Evolutionary conservation across 2,329 filamentous ascomycete genomes (phyloP), one percentile per base, ranked within the genome.

Genomic region (Calonectria pauciramosa): DNA sequence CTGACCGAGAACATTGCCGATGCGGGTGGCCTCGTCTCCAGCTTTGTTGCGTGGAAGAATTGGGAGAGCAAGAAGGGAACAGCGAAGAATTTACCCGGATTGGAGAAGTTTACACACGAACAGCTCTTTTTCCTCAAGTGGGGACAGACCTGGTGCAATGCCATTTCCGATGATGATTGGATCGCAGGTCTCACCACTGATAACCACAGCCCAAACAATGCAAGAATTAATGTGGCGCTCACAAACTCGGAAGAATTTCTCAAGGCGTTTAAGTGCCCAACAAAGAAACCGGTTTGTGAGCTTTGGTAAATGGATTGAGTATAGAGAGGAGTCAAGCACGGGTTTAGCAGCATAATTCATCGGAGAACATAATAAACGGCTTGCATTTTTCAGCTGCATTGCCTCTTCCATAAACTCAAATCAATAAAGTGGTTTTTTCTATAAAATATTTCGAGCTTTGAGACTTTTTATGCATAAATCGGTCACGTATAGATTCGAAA

Each of bases 1-100:
- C 94, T 71, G 92, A 94, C 73, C 23, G 93, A 95, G 85, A 94
- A 94, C 80, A 93, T 95, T 80, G 93, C 93, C 3, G 93, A 95
- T 82, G 91, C 93, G 1, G 93, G 93, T 20, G 93, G 93, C 16
- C 81, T 95, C 0, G 87, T 89, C 8, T 90, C 92, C 0, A 88
- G 92, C 0, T 94, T 91, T 80, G 86, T 89, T 32, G 92, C 93
- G 0, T 95, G 93, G 93, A 90, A 92, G 82, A 90, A 89, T 75
- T 88, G 89, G 14, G 89, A 91, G 34, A 83, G 86, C 3, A 84
- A 88, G 47, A 87, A 86, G n/a, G 73, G 77, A 0, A 86, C 89
- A 0, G 89, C 90, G 73, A 80, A 87, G 80, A 82, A 88, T 47
- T 87, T 94, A 16, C 92, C 92, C 0, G 93, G 93, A 0, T 81